phyloP scores from a whole-genome alignment of 345 rosid species.

The Dipteronia sinensis region DNA sequence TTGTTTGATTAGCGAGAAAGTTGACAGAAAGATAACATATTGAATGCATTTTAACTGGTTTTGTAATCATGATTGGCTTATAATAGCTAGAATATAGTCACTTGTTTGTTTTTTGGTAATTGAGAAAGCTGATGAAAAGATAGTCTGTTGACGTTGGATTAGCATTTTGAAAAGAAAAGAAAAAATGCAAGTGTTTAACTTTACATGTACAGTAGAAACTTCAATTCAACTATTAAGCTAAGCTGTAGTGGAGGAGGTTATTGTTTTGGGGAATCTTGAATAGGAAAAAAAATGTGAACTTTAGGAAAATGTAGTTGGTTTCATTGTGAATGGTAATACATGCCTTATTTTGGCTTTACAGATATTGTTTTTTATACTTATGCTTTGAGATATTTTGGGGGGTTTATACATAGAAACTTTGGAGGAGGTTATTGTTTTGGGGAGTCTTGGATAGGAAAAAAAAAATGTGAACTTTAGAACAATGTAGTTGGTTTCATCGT shows the following conservation, averaged over 20 bases:
- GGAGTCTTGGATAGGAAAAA: not conserved
- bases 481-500: not conserved
- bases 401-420: not conserved
- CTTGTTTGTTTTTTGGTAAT: conserved; percentile 17
- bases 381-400: not conserved
- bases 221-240: not conserved
- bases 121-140: not conserved
- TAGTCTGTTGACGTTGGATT: not conserved
- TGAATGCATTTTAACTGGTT: not conserved
- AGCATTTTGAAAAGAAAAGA: not conserved
- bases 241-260: not conserved
- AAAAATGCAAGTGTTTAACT: not conserved
- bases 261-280: not conserved
- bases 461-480: not conserved
- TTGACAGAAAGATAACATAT: not conserved
- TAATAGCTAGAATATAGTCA: not conserved
- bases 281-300: not conserved
- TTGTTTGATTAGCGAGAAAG: conserved; percentile 17
- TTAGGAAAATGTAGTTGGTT: not conserved
- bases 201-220: not conserved
- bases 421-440: not conserved
- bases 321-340: not conserved
- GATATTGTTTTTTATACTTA: not conserved
- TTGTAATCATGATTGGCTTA: no score
- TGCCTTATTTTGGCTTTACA: not conserved